phyloP scores from a whole-genome alignment of 2,329 filamentous ascomycete species.

The Exserohilum turcica region DNA sequence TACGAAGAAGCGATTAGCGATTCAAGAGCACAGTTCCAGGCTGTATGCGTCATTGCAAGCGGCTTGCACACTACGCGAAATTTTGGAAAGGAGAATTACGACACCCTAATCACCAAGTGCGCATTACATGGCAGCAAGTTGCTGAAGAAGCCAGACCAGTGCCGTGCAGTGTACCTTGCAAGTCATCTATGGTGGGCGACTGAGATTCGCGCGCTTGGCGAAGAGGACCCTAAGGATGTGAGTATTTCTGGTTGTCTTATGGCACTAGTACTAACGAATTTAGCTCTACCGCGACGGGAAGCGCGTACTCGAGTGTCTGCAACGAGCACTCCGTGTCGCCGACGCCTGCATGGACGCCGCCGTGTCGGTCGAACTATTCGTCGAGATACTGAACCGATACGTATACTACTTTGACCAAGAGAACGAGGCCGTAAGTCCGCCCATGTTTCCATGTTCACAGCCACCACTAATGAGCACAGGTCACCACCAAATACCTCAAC shows the following conservation, averaged over 20 bases:
- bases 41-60: constrained; percentile 90
- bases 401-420: constrained; percentile 99
- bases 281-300: constrained; percentile 95
- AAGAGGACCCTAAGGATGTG: constrained; percentile 81
- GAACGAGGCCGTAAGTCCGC: constrained; percentile 78
- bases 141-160: constrained; percentile 97
- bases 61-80: constrained; percentile 86
- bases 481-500: constrained; percentile 97
- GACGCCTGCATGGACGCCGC: constrained; percentile 99
- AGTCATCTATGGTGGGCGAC: constrained; percentile 99
- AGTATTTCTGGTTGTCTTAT: constrained; percentile 43
- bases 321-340: constrained; percentile 91
- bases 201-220: constrained; percentile 74
- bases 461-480: constrained; percentile 48
- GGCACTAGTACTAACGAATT: constrained; percentile 12
- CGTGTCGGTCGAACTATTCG: constrained; percentile 95
- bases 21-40: constrained; percentile 95
- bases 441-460: background rate
- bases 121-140: constrained; percentile 96
- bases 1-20: constrained; percentile 97
- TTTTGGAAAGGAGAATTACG: constrained; percentile 97
- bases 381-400: constrained; percentile 97
- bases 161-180: constrained; percentile 91
- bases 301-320: constrained; percentile 92
- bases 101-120: constrained; percentile 97